A percentile compares a stretch with the other conserved stretches of the same genome.
Evolutionary conservation across 176 grass and related monocot genomes (phyloP).

Genomic region (Pontederia crassipes): DNA sequence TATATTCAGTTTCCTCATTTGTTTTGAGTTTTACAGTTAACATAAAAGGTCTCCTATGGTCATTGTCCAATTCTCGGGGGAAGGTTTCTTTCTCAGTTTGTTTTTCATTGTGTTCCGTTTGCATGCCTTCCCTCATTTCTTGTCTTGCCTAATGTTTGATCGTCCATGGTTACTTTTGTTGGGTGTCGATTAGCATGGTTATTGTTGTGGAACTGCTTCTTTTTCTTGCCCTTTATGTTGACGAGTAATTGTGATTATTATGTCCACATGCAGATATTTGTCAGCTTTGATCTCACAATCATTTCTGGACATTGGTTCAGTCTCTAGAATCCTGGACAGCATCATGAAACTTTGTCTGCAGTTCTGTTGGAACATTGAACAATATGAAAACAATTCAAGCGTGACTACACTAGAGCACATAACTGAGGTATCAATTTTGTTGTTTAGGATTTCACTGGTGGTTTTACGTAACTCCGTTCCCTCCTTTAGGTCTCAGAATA

Average conservation of each 20-base stretch:
- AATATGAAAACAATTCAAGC: slow-evolving; percentile 48
- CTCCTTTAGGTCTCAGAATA: background rate
- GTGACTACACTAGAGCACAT: slow-evolving; percentile 67
- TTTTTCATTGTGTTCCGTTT: too few relatives aligned
- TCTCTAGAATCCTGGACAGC: slow-evolving; percentile 88
- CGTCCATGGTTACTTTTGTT: too few relatives aligned
- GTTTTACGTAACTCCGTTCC: too few relatives aligned
- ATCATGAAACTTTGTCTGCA: slow-evolving; percentile 98
- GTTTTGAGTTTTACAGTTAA: too few relatives aligned
- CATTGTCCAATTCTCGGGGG: too few relatives aligned
- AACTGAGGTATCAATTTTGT: slow-evolving; percentile 52
- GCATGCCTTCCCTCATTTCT: too few relatives aligned
- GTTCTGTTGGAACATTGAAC: slow-evolving; percentile 93
- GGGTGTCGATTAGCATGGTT: too few relatives aligned
- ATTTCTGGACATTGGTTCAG: slow-evolving; percentile 93
- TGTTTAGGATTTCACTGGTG: background rate
- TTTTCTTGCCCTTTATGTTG: background rate
- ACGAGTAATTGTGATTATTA: background rate
- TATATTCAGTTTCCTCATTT: too few relatives aligned
- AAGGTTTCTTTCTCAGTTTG: too few relatives aligned
- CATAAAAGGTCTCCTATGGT: too few relatives aligned
- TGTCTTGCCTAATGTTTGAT: too few relatives aligned
- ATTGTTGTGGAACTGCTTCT: background rate
- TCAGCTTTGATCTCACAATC: slow-evolving; percentile 89
- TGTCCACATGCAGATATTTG: slow-evolving; percentile 43